Base-by-base conservation (phyloP, 768 basidiomycete species). In the Leccinum imitatum region DNA sequence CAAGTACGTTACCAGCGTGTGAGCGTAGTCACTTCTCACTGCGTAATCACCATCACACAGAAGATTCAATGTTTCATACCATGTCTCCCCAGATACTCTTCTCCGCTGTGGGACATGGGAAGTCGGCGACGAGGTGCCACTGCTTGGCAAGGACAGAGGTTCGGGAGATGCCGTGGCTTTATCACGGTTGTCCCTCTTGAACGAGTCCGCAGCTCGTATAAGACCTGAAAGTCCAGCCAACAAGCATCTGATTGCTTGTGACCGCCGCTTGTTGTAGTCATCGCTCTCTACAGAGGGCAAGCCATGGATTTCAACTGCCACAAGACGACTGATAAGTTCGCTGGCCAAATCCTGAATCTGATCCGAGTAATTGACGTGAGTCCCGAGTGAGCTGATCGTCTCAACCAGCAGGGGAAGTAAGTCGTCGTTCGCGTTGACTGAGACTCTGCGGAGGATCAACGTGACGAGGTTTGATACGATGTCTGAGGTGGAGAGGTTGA, bases 351-450 rank as follows among this genome's bases (percentile, higher is more conserved):
- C 95, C 68, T 93, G 92, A 53, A 95, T 93, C 74, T 98, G 95
- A 73, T 97, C 95, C 41, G 93, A 90, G 69, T 98, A 98, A 77
- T 97, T 95, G 56, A 96, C 87, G 68, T 96, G 94, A 11, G 89
- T 86, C 37, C 93, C 93, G 11, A 98, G 79, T 0, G 94, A 91
- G 3, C 89, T 80, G 47, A 95, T 88, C 68, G 90, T 89, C 57
- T 86, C 80, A 8, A 95, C 88, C 54, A 95, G 71, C 8, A 81
- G 73, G 0, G 85, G 80, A 11, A 98, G 76, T 10, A 93, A 77
- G 7, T 79, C 60, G 65, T 95, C 93, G 11, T 83, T 75, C 1
- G 82, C 76, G 59, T 87, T 81, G 33, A 87, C 76, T 1, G 84
- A 78, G 27, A 87, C 79, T 50, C 90, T 81, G 46, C 91, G 89